These are phyloP conservation scores for Claviceps lovelessii DNA, from an alignment of 2,329 filamentous ascomycete species.

Conservation along the genomic window DNA sequence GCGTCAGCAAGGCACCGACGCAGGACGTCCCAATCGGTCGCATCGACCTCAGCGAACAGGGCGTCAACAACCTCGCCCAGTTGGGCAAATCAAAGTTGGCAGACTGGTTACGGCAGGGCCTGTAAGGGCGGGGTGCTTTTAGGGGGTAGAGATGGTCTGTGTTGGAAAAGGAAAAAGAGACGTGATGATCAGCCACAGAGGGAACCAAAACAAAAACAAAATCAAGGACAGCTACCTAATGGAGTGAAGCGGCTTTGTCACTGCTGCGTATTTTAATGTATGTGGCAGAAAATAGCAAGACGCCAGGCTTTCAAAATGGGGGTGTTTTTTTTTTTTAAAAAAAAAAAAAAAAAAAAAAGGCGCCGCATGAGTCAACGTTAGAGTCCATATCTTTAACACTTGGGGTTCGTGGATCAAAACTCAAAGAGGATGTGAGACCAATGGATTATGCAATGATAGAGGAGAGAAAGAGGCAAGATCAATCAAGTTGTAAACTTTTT, in stretches of 20 bases:
- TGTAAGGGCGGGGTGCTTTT: conserved; percentile 29
- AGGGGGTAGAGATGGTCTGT: not conserved
- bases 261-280: not conserved
- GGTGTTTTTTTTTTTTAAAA: not conserved
- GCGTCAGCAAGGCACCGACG: conserved; percentile 81
- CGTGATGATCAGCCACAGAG: not conserved
- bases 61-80: conserved; percentile 84
- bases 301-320: not conserved
- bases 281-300: not conserved
- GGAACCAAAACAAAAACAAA: not conserved
- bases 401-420: not conserved
- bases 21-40: conserved; percentile 87
- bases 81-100: conserved; percentile 85
- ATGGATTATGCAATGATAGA: not conserved
- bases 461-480: not conserved
- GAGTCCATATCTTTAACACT: not conserved
- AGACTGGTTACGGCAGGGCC: conserved; percentile 75
- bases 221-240: not conserved
- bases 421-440: not conserved
- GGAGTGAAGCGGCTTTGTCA: not conserved
- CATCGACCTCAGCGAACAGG: conserved; percentile 91
- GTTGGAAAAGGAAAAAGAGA: not conserved
- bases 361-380: conserved; percentile 14
- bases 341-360: conserved; percentile 5
- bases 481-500: not conserved